Percentiles rank a stretch among this genome's conserved stretches.
Conservation (phyloP, 768 basidiomycete species). For the Hericium erinaceus region DNA sequence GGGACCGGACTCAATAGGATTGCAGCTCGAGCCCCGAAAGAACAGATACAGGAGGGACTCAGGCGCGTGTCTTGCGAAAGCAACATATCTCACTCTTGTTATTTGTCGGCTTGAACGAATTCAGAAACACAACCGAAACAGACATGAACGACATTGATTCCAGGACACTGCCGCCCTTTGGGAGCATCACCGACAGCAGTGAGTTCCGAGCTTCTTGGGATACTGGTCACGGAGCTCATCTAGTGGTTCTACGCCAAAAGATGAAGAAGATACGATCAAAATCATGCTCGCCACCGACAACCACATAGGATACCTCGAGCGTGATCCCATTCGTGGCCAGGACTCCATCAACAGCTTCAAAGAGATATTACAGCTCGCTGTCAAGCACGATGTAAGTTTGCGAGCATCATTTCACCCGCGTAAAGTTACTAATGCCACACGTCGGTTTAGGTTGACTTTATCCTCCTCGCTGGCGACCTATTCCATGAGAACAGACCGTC, state of each 20-base stretch:
- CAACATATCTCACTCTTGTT: no score
- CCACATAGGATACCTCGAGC: conserved; percentile 90
- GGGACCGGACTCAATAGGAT: no score
- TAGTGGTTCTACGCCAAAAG: no score
- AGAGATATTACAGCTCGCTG: conserved; percentile 87
- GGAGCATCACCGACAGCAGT: background rate
- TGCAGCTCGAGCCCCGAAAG: no score
- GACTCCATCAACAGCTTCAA: conserved; percentile 94
- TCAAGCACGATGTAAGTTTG: conserved; percentile 69
- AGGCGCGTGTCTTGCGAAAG: no score
- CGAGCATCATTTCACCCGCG: background rate
- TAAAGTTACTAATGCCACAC: background rate
- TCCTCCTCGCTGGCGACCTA: conserved; percentile 90
- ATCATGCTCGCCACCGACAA: conserved; percentile 94
- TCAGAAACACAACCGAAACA: no score
- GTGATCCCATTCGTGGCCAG: conserved; percentile 89
- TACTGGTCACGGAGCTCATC: background rate
- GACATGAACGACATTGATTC: no score
- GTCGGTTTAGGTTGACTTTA: conserved; percentile 73
- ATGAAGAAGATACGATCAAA: conserved; percentile 52
- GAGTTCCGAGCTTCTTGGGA: background rate
- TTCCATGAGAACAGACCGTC: conserved; percentile 98
- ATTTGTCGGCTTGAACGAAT: no score
- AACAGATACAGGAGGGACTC: no score
- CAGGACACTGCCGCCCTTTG: no score